Base-by-base conservation (phyloP, 2,329 filamentous ascomycete species). In the Escovopsis sp. region DNA sequence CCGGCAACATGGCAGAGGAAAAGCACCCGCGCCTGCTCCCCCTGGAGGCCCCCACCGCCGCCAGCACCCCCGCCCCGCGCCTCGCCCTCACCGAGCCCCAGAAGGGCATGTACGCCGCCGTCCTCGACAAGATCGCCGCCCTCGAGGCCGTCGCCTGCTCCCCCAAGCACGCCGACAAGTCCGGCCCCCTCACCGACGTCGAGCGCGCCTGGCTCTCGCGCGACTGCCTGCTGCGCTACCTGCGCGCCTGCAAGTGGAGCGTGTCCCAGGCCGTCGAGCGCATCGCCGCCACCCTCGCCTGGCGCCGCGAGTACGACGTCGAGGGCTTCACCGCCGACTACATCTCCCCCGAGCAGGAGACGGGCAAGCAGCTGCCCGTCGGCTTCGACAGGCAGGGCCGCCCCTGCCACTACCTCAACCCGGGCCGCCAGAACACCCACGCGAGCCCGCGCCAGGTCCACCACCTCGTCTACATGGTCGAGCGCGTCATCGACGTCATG, bases 391-490 rank as follows among this genome's bases (percentile, higher is more conserved):
- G 79, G 39, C 65, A 84, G 41, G 80, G 71, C 34, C 70, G 88
- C n/a, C 85, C 87, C 2, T 94, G 87, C 56, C 74, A 90, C 50
- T 94, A 94, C 60, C 71, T 98, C 40, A 79, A 81, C 53, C 90
- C 90, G 2, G 83, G 79, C 23, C 76, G 79, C 45, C 90, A 98
- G 62, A 98, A 98, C 65, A 96, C 90, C 2, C 79, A 92, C 46
- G 70, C 76, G 38, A 81, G 76, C 41, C 82, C 86, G 27, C 72
- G 84, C 47, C 90, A 96, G 61, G 77, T 94, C 37, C 78, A 98
- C 58, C 87, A 96, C 55, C 64, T 98, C 41, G 86, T 94, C 35
- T 98, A 81, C 63, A 94, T 96, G 87, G 62, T 96, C 29, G 90
- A 98, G 64, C 72, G 84, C 27, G 77, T 82, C 25, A 74, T 94